Conservation (phyloP, 2,329 filamentous ascomycete genomes). For the Aspergillus cejpii region DNA sequence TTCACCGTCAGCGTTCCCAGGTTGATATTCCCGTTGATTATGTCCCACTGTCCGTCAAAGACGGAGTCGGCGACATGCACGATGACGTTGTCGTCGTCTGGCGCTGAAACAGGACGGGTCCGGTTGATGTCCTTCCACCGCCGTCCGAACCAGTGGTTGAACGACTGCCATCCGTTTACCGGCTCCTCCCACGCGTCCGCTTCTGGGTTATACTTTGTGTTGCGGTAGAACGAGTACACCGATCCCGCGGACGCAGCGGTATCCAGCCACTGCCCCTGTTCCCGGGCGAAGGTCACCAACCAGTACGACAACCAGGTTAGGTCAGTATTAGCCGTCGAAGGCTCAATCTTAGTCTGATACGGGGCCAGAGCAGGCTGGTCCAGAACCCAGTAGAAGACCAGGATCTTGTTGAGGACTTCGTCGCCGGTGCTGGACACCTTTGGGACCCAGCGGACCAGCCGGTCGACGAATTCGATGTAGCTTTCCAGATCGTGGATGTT, state of each 20-base stretch:
- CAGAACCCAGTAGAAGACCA: constrained; percentile 10
- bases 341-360: constrained; percentile 8
- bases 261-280: constrained; percentile 8
- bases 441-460: constrained; percentile 8
- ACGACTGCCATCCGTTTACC: constrained; percentile 6
- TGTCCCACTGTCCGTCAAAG: constrained; percentile 2
- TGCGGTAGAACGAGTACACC: constrained; percentile 7
- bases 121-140: constrained; percentile 2
- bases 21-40: background rate
- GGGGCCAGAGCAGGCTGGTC: constrained; percentile 8
- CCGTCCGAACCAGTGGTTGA: constrained; percentile 14
- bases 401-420: constrained; percentile 7
- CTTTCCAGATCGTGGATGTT: constrained; percentile 5
- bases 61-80: constrained; percentile 5
- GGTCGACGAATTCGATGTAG: constrained; percentile 5
- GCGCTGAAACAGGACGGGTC: constrained; percentile 1
- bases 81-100: constrained; percentile 3
- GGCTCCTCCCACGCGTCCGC: constrained; percentile 3
- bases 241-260: constrained; percentile 4
- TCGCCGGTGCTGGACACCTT: constrained; percentile 1
- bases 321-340: background rate
- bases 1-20: background rate
- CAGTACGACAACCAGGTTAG: constrained; percentile 12
- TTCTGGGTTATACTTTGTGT: constrained; percentile 1
- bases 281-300: constrained; percentile 7